Conservation (phyloP, 441 rosid genomes). For the Viola pubescens region DNA sequence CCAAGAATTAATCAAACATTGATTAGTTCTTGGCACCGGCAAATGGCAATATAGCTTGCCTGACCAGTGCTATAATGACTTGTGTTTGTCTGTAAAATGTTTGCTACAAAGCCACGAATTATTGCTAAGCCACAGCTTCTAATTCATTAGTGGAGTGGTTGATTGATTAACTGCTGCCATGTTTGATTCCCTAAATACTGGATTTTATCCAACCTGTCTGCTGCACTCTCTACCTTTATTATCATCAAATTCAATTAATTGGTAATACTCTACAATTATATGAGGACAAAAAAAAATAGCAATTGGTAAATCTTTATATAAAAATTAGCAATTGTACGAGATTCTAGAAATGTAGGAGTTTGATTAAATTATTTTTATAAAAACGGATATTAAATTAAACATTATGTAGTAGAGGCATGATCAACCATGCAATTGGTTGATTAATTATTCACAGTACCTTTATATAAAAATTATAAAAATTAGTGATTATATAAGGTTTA, state of each 20-base stretch:
- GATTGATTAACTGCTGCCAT: constrained; percentile 38
- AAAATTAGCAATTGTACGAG: too few species aligned
- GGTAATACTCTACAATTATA: too few species aligned
- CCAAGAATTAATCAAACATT: constrained; percentile 17
- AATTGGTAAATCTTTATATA: too few species aligned
- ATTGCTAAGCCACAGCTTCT: constrained; percentile 16
- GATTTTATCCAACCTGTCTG: constrained; percentile 33
- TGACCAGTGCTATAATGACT: constrained; percentile 36
- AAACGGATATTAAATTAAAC: too few species aligned
- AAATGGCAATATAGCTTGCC: constrained; percentile 19
- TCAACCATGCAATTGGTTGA: too few species aligned
- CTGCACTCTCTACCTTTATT: neutral
- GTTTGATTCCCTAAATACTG: constrained; percentile 48
- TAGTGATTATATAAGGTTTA: too few species aligned
- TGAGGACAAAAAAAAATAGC: too few species aligned
- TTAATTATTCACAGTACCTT: too few species aligned
- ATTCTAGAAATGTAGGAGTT: too few species aligned
- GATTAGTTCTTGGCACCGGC: constrained; percentile 27
- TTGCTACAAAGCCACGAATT: constrained; percentile 14
- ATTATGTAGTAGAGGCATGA: too few species aligned
- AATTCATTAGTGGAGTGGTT: constrained; percentile 44
- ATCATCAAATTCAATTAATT: neutral
- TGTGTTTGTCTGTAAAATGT: constrained; percentile 33
- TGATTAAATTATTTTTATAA: too few species aligned
- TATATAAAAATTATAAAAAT: too few species aligned